Percentiles rank a stretch among this genome's conserved stretches.
Conservation (phyloP, 345 rosid species). For the Lepidium aucheri region DNA sequence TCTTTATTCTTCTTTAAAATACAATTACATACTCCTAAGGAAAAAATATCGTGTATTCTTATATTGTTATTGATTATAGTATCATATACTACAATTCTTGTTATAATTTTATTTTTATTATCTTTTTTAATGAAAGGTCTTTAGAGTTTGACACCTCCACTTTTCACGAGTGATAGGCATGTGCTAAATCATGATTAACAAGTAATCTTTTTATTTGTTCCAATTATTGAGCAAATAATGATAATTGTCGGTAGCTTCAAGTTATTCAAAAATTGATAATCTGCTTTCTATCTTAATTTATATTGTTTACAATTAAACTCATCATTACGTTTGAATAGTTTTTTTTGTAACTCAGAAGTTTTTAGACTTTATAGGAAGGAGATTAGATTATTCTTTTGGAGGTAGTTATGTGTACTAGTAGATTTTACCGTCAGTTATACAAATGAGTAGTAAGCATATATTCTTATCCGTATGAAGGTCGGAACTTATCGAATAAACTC, state of each 20-base stretch:
- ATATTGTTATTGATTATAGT: too few species aligned
- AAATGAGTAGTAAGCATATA: too few species aligned
- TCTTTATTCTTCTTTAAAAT: too few species aligned
- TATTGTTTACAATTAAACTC: not conserved
- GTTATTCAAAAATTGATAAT: slow-evolving; percentile 1
- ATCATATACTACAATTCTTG: not conserved
- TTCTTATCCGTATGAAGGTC: too few species aligned
- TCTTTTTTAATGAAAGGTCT: not conserved
- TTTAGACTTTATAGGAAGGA: too few species aligned
- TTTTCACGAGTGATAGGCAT: slow-evolving; percentile 10
- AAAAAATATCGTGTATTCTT: too few species aligned
- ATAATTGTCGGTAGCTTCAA: slow-evolving; percentile 20
- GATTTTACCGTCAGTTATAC: too few species aligned
- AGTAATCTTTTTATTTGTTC: not conserved
- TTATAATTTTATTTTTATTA: not conserved
- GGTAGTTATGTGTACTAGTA: too few species aligned
- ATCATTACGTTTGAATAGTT: not conserved
- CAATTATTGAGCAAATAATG: slow-evolving; percentile 17
- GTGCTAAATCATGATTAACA: slow-evolving; percentile 19
- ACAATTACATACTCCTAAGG: not conserved
- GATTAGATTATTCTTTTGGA: too few species aligned
- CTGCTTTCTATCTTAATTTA: not conserved
- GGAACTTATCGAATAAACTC: too few species aligned
- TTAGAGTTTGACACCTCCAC: not conserved
- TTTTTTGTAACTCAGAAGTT: too few species aligned